A percentile compares a stretch with the other conserved stretches of the same genome.
Evolutionary conservation across 2,329 filamentous ascomycete genomes (phyloP).

Genomic region (Epichloe typhina): DNA sequence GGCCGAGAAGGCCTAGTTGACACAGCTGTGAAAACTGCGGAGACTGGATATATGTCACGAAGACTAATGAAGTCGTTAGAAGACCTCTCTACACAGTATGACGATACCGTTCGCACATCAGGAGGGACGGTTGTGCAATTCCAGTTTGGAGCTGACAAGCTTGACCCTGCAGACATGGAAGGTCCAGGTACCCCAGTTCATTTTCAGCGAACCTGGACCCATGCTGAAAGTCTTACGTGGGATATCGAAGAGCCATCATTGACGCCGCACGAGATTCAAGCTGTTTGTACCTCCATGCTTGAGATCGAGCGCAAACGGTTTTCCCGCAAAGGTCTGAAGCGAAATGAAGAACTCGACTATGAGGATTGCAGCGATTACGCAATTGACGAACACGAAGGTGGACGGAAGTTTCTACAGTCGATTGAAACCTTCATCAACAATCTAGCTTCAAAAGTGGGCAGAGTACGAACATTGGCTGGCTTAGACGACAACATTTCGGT

Average conservation of each 20-base stretch:
- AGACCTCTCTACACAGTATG: constrained; percentile 85
- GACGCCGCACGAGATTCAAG: constrained; percentile 58
- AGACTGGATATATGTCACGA: constrained; percentile 98
- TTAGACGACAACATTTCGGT: constrained; percentile 23
- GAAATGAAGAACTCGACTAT: constrained; percentile 51
- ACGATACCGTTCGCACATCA: constrained; percentile 87
- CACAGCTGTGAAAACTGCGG: constrained; percentile 96
- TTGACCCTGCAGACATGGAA: constrained; percentile 97
- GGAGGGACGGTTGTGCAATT: constrained; percentile 86
- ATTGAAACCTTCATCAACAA: constrained; percentile 58
- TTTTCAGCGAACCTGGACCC: constrained; percentile 81
- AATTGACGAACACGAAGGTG: constrained; percentile 71
- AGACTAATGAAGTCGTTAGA: constrained; percentile 96
- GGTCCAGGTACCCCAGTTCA: constrained; percentile 84
- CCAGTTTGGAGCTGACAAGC: constrained; percentile 88
- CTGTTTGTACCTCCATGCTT: constrained; percentile 55
- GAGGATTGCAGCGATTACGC: constrained; percentile 54
- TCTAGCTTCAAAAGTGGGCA: constrained; percentile 47
- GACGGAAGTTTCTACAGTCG: constrained; percentile 66
- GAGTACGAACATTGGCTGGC: constrained; percentile 36
- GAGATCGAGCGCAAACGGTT: constrained; percentile 54
- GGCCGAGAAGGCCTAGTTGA: constrained; percentile 97
- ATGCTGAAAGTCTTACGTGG: constrained; percentile 65
- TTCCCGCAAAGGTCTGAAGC: constrained; percentile 40
- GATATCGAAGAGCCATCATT: constrained; percentile 63